These are phyloP conservation scores for Populus nigra DNA, from an alignment of 345 rosid species.

Conservation along the genomic window DNA sequence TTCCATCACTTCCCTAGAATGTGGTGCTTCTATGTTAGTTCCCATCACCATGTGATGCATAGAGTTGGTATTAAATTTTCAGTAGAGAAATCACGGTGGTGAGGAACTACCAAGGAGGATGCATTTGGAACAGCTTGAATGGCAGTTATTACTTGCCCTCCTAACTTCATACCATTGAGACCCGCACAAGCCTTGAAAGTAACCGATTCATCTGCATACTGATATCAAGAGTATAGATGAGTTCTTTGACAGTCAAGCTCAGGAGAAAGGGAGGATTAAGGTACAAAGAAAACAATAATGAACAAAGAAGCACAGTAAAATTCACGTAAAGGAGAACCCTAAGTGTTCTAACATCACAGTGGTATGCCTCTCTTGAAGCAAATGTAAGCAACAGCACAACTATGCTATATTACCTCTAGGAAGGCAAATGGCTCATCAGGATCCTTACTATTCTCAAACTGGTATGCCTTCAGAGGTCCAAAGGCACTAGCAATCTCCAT, in stretches of 20 bases:
- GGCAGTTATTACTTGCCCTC: constrained; percentile 77
- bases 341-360: neutral
- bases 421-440: constrained; percentile 46
- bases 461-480: constrained; percentile 82
- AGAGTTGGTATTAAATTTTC: neutral
- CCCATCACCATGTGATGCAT: neutral
- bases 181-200: constrained; percentile 82
- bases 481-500: constrained; percentile 80
- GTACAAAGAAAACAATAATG: neutral
- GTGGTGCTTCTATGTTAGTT: constrained; percentile 28
- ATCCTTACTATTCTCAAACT: constrained; percentile 44
- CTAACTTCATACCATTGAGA: constrained; percentile 87
- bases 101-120: constrained; percentile 44
- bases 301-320: neutral
- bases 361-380: neutral
- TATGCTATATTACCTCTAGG: constrained; percentile 65
- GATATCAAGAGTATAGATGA: constrained; percentile 7
- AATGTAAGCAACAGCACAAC: constrained; percentile 14
- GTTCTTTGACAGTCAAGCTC: constrained; percentile 7
- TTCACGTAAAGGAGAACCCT: neutral
- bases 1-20: constrained; percentile 47
- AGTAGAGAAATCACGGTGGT: constrained; percentile 10
- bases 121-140: constrained; percentile 60
- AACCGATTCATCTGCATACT: constrained; percentile 72
- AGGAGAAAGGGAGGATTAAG: constrained; percentile 5